Conservation (phyloP, 2,329 filamentous ascomycete species). For the Aspergillus chevalieri region DNA sequence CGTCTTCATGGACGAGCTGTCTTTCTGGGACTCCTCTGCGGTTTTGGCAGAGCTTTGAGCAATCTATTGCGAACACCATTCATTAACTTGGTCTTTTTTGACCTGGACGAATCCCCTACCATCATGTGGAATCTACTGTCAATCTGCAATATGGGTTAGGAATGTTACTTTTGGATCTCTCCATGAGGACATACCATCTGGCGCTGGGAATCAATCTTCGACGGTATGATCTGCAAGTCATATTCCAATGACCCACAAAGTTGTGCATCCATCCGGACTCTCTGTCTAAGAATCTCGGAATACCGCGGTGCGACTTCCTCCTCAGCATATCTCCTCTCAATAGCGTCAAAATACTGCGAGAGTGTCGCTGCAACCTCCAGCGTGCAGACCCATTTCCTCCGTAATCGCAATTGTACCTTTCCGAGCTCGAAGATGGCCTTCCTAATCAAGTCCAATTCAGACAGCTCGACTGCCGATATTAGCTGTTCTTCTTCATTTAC, state of each 20-base stretch:
- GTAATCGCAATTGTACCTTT: neutral
- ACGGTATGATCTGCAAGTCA: neutral
- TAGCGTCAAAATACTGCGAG: neutral
- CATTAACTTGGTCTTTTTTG: neutral
- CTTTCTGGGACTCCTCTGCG: slow-evolving; percentile 3
- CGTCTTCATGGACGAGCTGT: neutral
- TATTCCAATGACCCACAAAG: neutral
- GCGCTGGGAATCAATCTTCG: neutral
- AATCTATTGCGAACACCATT: neutral
- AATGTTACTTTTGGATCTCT: too few relatives aligned
- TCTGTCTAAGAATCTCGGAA: neutral
- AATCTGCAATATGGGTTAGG: neutral
- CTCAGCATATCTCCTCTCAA: neutral
- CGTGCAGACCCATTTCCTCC: neutral
- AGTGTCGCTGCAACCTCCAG: neutral
- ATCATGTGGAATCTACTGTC: neutral
- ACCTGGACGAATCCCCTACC: neutral
- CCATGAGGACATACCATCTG: neutral
- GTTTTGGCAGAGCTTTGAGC: neutral
- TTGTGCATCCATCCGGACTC: neutral
- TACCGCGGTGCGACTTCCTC: neutral
- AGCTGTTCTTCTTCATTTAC: too few relatives aligned
- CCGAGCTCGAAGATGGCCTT: neutral
- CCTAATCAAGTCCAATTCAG: too few relatives aligned
- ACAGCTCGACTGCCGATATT: too few relatives aligned